Percentiles rank a stretch among this genome's conserved stretches.
Conservation (phyloP, 805 yeast species). For the Lipomyces spencermartinsiae region DNA sequence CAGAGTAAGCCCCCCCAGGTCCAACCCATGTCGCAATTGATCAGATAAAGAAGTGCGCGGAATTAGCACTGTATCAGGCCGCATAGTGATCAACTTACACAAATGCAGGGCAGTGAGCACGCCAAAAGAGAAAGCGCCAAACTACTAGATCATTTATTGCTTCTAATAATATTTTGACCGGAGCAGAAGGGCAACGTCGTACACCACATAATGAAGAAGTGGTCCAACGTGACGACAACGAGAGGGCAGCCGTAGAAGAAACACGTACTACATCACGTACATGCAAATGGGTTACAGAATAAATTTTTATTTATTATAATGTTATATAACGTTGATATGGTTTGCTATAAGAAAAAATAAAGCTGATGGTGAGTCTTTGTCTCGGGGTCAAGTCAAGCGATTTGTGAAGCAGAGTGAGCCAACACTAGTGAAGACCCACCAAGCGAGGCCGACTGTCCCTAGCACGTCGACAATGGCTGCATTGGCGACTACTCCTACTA, state of each 20-base stretch:
- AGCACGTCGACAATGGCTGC: background rate
- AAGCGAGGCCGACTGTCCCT: background rate
- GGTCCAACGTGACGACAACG: no score
- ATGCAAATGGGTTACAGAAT: no score
- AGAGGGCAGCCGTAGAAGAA: no score
- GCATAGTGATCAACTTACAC: background rate
- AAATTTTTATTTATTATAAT: no score
- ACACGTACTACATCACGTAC: no score
- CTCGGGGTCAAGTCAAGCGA: constrained; percentile 1
- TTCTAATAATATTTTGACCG: constrained; percentile 1
- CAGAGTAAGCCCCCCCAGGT: background rate
- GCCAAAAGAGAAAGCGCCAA: background rate
- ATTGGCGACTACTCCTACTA: background rate
- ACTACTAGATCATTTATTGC: background rate
- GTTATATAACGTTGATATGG: no score
- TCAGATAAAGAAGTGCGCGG: no score
- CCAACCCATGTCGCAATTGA: background rate
- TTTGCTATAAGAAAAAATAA: no score
- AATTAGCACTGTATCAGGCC: background rate
- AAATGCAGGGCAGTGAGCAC: background rate
- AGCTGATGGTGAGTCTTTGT: no score
- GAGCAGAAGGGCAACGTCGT: constrained; percentile 3
- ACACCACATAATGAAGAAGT: background rate
- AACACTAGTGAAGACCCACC: no score
- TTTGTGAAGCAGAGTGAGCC: constrained; percentile 4